Conservation (phyloP, 2,329 filamentous ascomycete species). For the Akanthomyces dipterigenus region DNA sequence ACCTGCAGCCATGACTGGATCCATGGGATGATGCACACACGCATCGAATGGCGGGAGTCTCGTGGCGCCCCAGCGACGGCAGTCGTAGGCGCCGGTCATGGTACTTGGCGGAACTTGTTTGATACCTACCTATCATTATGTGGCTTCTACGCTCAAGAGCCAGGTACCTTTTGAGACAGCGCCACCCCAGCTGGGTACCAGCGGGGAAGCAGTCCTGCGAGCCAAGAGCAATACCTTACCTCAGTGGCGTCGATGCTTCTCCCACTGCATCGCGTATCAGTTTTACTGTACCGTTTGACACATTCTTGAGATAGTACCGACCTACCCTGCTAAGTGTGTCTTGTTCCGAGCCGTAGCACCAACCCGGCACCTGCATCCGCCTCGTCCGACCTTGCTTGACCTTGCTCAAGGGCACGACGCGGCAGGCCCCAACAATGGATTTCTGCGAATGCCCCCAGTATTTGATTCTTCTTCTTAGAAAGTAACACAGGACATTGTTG, state of each 20-base stretch:
- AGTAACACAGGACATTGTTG: not conserved
- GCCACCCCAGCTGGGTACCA: not conserved
- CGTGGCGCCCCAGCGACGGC: not conserved
- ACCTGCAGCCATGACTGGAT: conserved; percentile 3
- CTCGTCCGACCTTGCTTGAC: not conserved
- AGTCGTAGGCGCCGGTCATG: not conserved
- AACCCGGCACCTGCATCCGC: not conserved
- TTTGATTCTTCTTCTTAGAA: not conserved
- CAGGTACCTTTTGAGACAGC: not conserved
- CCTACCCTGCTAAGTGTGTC: not conserved
- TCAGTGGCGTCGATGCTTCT: too few relatives aligned
- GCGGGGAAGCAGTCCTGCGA: not conserved
- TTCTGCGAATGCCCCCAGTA: not conserved
- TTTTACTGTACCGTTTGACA: too few relatives aligned
- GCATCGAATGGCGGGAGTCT: conserved; percentile 1
- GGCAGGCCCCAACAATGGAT: not conserved
- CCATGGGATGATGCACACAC: conserved; percentile 1
- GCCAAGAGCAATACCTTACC: not conserved
- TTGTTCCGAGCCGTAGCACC: not conserved
- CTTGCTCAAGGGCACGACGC: not conserved
- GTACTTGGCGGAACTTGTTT: not conserved
- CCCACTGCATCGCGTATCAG: too few relatives aligned
- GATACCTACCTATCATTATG: not conserved
- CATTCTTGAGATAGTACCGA: too few relatives aligned
- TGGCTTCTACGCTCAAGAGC: too few relatives aligned